These are phyloP conservation scores for Ustulina deusta DNA, from an alignment of 2,329 filamentous ascomycete species.

Conservation along the genomic window DNA sequence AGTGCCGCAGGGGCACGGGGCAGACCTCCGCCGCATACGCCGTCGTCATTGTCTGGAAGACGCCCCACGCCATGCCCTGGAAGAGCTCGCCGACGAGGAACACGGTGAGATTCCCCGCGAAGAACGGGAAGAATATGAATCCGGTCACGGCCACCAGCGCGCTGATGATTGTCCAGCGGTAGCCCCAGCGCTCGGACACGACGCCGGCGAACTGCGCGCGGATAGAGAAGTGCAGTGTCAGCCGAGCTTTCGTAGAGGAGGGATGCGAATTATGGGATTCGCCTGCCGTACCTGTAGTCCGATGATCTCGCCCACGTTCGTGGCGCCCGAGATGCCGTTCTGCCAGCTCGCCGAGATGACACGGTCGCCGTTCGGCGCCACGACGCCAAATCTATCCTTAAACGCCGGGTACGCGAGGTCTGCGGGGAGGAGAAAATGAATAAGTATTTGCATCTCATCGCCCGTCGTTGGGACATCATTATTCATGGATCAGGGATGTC, in stretches of 20 bases:
- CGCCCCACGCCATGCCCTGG: conserved; percentile 55
- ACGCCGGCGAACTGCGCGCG: conserved; percentile 54
- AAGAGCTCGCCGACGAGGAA: conserved; percentile 57
- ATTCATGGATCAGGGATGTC: not conserved
- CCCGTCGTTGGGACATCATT: not conserved
- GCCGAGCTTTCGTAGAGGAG: not conserved
- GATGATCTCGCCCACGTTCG: conserved; percentile 60
- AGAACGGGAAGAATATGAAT: conserved; percentile 59
- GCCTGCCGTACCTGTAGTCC: conserved; percentile 52
- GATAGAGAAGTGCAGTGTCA: not conserved
- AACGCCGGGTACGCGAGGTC: conserved; percentile 56
- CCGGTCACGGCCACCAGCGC: conserved; percentile 53
- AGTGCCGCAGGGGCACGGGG: conserved; percentile 48
- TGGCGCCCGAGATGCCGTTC: conserved; percentile 59
- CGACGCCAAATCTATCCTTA: conserved; percentile 51
- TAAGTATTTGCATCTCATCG: conserved; percentile 15
- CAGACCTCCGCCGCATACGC: conserved; percentile 50
- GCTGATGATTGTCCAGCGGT: conserved; percentile 56
- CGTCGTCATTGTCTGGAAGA: conserved; percentile 50
- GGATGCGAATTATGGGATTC: conserved; percentile 26
- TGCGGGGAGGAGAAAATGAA: conserved; percentile 22
- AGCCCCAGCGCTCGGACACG: conserved; percentile 56
- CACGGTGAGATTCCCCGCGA: conserved; percentile 52
- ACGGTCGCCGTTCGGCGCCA: conserved; percentile 51
- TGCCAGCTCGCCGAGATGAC: conserved; percentile 61